A percentile compares a stretch with the other conserved stretches of the same genome.
These are phyloP conservation scores for Colletotrichum plurivorum DNA, from an alignment of 2,329 filamentous ascomycete genomes.

Conservation along the genomic window DNA sequence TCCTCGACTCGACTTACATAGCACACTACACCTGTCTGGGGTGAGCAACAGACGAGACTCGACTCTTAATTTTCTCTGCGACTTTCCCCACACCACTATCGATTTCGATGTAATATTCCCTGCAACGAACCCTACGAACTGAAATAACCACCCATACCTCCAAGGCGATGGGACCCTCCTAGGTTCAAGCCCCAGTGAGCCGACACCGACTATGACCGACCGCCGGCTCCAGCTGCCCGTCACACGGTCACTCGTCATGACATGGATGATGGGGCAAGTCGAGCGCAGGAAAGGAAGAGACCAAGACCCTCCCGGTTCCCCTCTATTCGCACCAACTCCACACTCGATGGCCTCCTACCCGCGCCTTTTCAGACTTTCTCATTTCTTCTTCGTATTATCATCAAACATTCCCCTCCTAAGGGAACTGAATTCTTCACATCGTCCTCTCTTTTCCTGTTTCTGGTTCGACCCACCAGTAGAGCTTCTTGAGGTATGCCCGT, in stretches of 20 bases:
- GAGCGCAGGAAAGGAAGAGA: slow-evolving; percentile 5
- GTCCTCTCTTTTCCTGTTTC: background rate
- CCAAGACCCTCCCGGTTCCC: slow-evolving; percentile 26
- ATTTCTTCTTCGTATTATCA: slow-evolving; percentile 40
- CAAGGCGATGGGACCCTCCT: slow-evolving; percentile 6
- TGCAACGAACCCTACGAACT: slow-evolving; percentile 36
- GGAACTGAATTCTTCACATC: slow-evolving; percentile 14
- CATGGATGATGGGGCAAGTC: slow-evolving; percentile 16
- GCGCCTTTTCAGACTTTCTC: slow-evolving; percentile 26
- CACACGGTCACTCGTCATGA: slow-evolving; percentile 35
- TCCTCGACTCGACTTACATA: slow-evolving; percentile 1
- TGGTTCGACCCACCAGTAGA: slow-evolving; percentile 6
- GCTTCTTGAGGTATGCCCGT: background rate
- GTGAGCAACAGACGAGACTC: background rate
- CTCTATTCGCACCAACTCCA: slow-evolving; percentile 33
- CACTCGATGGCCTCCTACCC: slow-evolving; percentile 33
- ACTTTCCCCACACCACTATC: slow-evolving; percentile 39
- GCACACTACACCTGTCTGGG: background rate
- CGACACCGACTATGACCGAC: slow-evolving; percentile 31
- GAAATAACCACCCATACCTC: slow-evolving; percentile 26
- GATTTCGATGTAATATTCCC: slow-evolving; percentile 40
- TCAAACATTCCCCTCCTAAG: slow-evolving; percentile 1
- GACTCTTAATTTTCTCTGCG: slow-evolving; percentile 1
- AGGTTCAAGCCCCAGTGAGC: slow-evolving; percentile 19
- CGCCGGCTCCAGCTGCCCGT: slow-evolving; percentile 36